Evolutionary conservation across 371 early-diverging fungal genomes (phyloP), one percentile per base, ranked within the genome.

Genomic region (Apophysomyces ossiformis): DNA sequence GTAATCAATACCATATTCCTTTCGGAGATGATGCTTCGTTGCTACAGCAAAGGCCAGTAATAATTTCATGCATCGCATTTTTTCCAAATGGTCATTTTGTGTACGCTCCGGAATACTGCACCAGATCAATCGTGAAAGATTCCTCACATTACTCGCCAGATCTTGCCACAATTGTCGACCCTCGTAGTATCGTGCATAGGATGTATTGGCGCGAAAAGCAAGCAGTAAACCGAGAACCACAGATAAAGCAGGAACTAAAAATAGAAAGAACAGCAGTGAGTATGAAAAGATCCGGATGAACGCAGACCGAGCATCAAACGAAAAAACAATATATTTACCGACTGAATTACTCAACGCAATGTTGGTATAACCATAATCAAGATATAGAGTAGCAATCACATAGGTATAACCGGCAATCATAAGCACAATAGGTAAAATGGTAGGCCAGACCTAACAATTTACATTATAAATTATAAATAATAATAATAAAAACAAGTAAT

Each of bases 161-260:
- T 81, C 76, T 45, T 84, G 83, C 89, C 90, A 92, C 9, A 88
- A 72, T 58, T 84, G 85, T 65, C 92, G 78, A 13, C 90, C 93
- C 65, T 92, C 93, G 70, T 87, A 90, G 75, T 87, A 94, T 18
- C 93, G 79, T 36, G 90, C 90, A 72, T 93, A 93, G 1, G 91
- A 85, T 1, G 91, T 89, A 73, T 92, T 92, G 67, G 91, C 92
- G 61, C 92, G 83, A 75, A 93, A 93, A 43, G 89, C 91, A 46
- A 92, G 77, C 35, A 92, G 77, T 65, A 90, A 65, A 74, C 88
- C 90, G 5, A 93, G 79, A 5, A 89, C 89, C 12, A 90, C 86
- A 61, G 87, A 84, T 18, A 90, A 69, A 9, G 81, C 84, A 7
- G 82, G 76, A 12, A 87, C 85, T 81, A 64, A 54, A 32, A 13